Percentiles rank a stretch among this genome's conserved stretches.
Conservation (phyloP, 2,329 filamentous ascomycete genomes). For the Fusarium sp. region DNA sequence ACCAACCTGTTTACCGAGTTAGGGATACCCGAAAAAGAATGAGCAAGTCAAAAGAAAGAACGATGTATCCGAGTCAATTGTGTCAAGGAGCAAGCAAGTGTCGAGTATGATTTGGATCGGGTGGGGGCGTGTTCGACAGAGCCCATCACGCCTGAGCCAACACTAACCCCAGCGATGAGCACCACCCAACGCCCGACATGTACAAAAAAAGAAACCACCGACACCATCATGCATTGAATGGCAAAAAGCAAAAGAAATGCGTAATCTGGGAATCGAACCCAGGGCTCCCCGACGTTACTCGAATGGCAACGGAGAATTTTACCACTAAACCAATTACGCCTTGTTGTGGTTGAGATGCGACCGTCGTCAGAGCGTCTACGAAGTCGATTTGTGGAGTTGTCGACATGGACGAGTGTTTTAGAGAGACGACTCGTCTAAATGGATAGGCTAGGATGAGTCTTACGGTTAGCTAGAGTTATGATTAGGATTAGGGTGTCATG, state of each 20-base stretch:
- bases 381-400: background rate
- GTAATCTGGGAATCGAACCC: background rate
- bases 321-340: background rate
- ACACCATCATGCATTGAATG: background rate
- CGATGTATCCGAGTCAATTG: background rate
- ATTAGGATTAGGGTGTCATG: too few species aligned
- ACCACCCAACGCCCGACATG: too few species aligned
- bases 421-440: too few species aligned
- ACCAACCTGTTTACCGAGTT: constrained; percentile 64
- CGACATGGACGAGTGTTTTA: background rate
- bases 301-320: background rate
- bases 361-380: background rate
- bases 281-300: background rate
- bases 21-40: constrained; percentile 52
- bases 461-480: too few species aligned
- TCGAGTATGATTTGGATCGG: background rate
- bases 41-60: background rate
- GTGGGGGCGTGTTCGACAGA: background rate
- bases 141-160: background rate
- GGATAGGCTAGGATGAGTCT: too few species aligned
- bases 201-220: background rate
- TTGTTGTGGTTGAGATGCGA: background rate
- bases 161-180: background rate
- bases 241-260: constrained; percentile 5
- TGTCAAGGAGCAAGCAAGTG: background rate